Percentiles rank a stretch among this genome's conserved stretches.
These are phyloP conservation scores for Pyrenopolyporus hunteri DNA, from an alignment of 495 filamentous ascomycete genomes.

Conservation along the genomic window DNA sequence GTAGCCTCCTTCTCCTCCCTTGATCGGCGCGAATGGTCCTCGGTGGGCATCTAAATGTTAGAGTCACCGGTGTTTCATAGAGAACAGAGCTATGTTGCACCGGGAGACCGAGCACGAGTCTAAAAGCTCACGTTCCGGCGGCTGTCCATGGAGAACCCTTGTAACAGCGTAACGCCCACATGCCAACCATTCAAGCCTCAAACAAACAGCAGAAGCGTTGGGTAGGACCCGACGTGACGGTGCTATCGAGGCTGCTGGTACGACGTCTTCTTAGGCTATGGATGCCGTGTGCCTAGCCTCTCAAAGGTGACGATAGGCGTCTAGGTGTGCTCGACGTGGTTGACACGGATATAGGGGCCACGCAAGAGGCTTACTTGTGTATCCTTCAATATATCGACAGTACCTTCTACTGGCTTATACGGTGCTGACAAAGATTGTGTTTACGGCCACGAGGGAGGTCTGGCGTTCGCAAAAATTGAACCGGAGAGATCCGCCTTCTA, in stretches of 20 bases:
- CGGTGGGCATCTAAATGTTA: constrained; percentile 24
- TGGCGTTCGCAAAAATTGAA: background rate
- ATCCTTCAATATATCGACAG: constrained; percentile 1
- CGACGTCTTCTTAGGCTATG: constrained; percentile 1
- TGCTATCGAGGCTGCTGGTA: constrained; percentile 6
- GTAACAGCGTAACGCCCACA: constrained; percentile 21
- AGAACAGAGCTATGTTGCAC: constrained; percentile 16
- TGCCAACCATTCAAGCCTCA: constrained; percentile 29
- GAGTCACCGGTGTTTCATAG: constrained; percentile 30
- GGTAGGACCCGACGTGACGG: constrained; percentile 12
- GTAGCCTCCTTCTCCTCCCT: constrained; percentile 30
- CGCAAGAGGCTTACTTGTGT: constrained; percentile 13
- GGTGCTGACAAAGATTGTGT: constrained; percentile 10
- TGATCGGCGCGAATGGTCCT: constrained; percentile 24
- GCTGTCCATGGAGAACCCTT: constrained; percentile 25
- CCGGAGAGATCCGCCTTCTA: too few relatives aligned
- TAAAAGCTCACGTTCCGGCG: constrained; percentile 8
- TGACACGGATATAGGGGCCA: constrained; percentile 11
- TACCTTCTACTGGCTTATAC: constrained; percentile 7
- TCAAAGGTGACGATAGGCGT: background rate
- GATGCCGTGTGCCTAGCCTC: constrained; percentile 4
- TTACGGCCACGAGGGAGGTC: background rate
- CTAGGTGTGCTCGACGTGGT: constrained; percentile 4
- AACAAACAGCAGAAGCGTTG: constrained; percentile 13
- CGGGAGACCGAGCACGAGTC: constrained; percentile 1